Base-by-base conservation (phyloP, 2,329 filamentous ascomycete species). In the Apiospora koreana region DNA sequence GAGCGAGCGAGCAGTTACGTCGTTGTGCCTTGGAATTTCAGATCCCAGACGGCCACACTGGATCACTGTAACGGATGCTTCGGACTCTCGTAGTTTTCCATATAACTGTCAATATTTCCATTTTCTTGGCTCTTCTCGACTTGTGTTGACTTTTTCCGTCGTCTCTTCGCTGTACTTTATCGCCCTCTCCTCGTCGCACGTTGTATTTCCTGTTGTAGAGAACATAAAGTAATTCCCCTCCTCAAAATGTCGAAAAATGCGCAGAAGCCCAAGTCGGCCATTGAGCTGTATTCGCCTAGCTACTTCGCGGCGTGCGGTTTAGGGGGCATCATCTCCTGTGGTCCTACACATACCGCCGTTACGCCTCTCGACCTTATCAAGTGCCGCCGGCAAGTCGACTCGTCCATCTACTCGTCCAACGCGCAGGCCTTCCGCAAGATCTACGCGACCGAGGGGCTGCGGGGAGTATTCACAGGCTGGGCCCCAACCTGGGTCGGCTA, bases 391-490 rank as follows among this genome's bases (percentile, higher is more conserved):
- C 94, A 97, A 83, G 92, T 97, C 73, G 92, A 96, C 77, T 84
- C 93, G 21, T 92, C 90, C 75, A 88, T 96, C 76, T 97, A 97
- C 84, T 93, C 89, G 71, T 90, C 92, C 79, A 97, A 97, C 80
- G 86, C 94, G 74, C 89, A 95, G 80, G 94, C 91, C 16, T 97
- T 92, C 91, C 83, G 87, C 73, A 91, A 89, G 77, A 96, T 97
- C 79, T 90, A 86, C 76, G 86, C 88, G 21, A 86, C 86, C 38
- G 92, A 96, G 77, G 94, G 94, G 25, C 69, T 96, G 70, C 89
- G 93, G 46, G 94, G 94, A 64, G 89, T 97, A 79, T 93, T 93
- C 82, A 95, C 93, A 35, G 94, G 94, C 67, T 96, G 93, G 92
- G 84, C 90, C 25, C 94, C 94, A 18, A 97, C 94, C 0, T 89